A percentile compares a stretch with the other conserved stretches of the same genome.
These are phyloP conservation scores for Pelargonium australe DNA, from an alignment of 441 rosid species.

Conservation along the genomic window DNA sequence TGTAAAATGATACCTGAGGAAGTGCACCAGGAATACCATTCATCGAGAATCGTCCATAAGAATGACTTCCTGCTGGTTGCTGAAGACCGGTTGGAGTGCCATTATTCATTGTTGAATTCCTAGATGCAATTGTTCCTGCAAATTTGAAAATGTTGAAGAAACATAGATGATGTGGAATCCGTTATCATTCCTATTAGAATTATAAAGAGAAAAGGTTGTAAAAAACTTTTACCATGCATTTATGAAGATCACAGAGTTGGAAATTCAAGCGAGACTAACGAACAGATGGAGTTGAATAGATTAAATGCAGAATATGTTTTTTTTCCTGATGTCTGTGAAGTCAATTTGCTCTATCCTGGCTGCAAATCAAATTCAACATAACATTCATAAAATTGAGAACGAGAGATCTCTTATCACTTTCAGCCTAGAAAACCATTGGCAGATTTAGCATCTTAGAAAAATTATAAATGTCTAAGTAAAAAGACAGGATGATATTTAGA, in stretches of 20 bases:
- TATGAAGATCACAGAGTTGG: slow-evolving; percentile 6
- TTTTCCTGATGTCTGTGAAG: slow-evolving; percentile 2
- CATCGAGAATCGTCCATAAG: slow-evolving; percentile 5
- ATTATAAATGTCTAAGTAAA: background rate
- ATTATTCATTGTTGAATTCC: slow-evolving; percentile 7
- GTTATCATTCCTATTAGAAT: background rate
- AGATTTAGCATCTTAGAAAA: slow-evolving; percentile 2
- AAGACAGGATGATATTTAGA: background rate
- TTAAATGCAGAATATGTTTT: background rate
- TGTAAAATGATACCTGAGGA: slow-evolving; percentile 6
- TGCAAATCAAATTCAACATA: background rate
- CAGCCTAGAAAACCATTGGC: slow-evolving; percentile 1
- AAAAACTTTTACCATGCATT: background rate
- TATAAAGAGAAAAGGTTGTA: background rate
- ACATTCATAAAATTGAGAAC: background rate
- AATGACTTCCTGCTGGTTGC: slow-evolving; percentile 10
- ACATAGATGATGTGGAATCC: background rate
- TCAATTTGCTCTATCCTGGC: background rate
- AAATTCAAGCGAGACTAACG: background rate
- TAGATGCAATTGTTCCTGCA: slow-evolving; percentile 1
- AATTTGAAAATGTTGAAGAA: background rate
- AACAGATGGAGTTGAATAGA: background rate
- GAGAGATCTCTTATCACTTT: background rate
- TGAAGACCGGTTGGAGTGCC: slow-evolving; percentile 11
- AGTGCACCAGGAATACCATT: slow-evolving; percentile 9